These are phyloP conservation scores for Adansonia grandidieri DNA, from an alignment of 441 rosid genomes.

Conservation along the genomic window DNA sequence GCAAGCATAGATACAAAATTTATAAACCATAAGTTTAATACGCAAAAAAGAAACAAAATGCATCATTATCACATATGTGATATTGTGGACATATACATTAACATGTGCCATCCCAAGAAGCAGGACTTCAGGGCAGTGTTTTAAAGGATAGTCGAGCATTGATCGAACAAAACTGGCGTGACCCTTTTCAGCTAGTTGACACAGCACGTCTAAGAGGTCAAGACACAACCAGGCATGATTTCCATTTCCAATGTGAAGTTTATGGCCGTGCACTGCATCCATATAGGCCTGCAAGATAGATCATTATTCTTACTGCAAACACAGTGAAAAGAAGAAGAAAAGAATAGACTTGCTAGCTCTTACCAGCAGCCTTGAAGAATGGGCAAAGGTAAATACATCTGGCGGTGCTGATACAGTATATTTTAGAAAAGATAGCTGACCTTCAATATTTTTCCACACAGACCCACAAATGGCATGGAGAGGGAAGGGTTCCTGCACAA, in stretches of 20 bases:
- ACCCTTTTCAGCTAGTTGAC: conserved; percentile 94
- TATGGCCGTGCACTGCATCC: conserved; percentile 71
- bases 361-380: conserved; percentile 89
- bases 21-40: conserved; percentile 15
- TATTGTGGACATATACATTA: conserved; percentile 54
- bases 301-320: conserved; percentile 27
- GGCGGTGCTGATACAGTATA: conserved; percentile 81
- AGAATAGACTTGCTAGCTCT: conserved; percentile 29
- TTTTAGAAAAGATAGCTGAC: conserved; percentile 88
- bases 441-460: conserved; percentile 85
- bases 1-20: conserved; percentile 39
- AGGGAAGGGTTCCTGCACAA: conserved; percentile 88
- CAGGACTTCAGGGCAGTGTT: conserved; percentile 84
- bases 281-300: conserved; percentile 57
- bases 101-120: conserved; percentile 88
- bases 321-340: conserved; percentile 17
- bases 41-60: conserved; percentile 13
- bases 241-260: conserved; percentile 70
- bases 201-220: conserved; percentile 85
- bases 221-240: conserved; percentile 95
- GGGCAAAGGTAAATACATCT: conserved; percentile 87
- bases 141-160: conserved; percentile 83
- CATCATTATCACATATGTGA: not conserved
- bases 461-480: conserved; percentile 78
- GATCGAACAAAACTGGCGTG: conserved; percentile 62